phyloP scores from a whole-genome alignment of 139 green algal species.

The Diplosphaera chodatii region DNA sequence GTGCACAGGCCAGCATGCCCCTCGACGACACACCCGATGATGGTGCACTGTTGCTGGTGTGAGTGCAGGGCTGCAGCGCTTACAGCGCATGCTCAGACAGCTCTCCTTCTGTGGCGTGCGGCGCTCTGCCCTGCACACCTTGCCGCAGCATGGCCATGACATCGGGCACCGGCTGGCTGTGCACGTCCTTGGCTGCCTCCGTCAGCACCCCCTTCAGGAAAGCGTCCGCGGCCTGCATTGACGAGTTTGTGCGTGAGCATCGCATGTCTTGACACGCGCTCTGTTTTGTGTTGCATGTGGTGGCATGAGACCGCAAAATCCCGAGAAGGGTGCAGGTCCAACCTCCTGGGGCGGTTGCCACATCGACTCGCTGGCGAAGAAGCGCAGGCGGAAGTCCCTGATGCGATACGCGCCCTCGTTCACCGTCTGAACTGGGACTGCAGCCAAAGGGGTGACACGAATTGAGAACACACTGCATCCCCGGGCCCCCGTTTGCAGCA shows the following conservation, averaged over 20 bases:
- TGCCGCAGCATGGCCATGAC: not conserved
- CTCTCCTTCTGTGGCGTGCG: too few species aligned
- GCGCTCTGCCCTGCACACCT: slow-evolving; percentile 1
- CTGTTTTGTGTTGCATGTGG: too few species aligned
- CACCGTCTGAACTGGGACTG: slow-evolving; percentile 51
- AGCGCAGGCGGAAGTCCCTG: slow-evolving; percentile 61
- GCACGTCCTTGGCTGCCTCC: slow-evolving; percentile 5
- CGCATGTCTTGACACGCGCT: too few species aligned
- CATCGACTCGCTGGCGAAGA: slow-evolving; percentile 52
- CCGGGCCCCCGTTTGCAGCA: too few species aligned
- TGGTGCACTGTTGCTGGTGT: too few species aligned
- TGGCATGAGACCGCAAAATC: too few species aligned
- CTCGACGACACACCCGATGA: too few species aligned
- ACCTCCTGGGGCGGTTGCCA: slow-evolving; percentile 65
- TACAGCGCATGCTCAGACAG: too few species aligned
- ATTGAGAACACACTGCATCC: too few species aligned
- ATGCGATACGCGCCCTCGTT: slow-evolving; percentile 68
- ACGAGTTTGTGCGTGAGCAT: too few species aligned
- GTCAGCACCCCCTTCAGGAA: slow-evolving; percentile 52
- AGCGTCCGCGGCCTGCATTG: slow-evolving; percentile 51
- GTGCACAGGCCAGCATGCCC: not conserved
- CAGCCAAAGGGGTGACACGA: not conserved
- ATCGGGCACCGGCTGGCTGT: not conserved
- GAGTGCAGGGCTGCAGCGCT: too few species aligned
- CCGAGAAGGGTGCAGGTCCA: too few species aligned